These are phyloP conservation scores for Septoria linicola DNA, from an alignment of 2,329 filamentous ascomycete genomes.

Conservation along the genomic window DNA sequence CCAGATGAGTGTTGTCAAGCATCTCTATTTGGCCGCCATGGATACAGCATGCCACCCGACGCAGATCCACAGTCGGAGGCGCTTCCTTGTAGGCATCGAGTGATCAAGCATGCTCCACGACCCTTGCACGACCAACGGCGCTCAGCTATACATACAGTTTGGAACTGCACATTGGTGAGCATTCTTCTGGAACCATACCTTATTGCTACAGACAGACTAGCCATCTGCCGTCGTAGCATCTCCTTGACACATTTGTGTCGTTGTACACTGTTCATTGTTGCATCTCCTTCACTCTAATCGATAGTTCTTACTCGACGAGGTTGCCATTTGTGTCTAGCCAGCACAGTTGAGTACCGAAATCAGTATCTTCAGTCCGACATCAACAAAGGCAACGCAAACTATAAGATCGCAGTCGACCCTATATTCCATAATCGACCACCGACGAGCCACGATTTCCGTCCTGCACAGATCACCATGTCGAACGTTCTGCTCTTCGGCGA, in stretches of 20 bases:
- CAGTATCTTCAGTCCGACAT: too few relatives aligned
- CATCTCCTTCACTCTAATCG: constrained; percentile 15
- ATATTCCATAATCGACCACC: constrained; percentile 4
- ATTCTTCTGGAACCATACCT: constrained; percentile 14
- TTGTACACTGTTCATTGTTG: constrained; percentile 7
- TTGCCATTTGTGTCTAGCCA: constrained; percentile 38
- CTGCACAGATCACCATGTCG: constrained; percentile 35
- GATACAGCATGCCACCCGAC: constrained; percentile 19
- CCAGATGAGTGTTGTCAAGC: constrained; percentile 21
- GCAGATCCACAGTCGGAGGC: constrained; percentile 27
- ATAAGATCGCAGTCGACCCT: background rate
- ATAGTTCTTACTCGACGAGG: constrained; percentile 5
- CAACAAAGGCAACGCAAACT: too few relatives aligned
- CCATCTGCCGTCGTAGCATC: constrained; percentile 35
- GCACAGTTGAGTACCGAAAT: constrained; percentile 33
- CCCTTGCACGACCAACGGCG: constrained; percentile 28
- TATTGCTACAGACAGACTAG: constrained; percentile 34
- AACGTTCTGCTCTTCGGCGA: constrained; percentile 67
- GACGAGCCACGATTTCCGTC: background rate
- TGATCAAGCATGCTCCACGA: constrained; percentile 24
- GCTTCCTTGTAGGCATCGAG: constrained; percentile 27
- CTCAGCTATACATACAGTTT: constrained; percentile 30
- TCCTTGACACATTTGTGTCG: constrained; percentile 22
- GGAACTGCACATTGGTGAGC: constrained; percentile 13
- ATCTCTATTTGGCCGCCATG: constrained; percentile 30